These are phyloP conservation scores for Achaetomium macrosporum DNA, from an alignment of 2,329 filamentous ascomycete genomes.

Conservation along the genomic window DNA sequence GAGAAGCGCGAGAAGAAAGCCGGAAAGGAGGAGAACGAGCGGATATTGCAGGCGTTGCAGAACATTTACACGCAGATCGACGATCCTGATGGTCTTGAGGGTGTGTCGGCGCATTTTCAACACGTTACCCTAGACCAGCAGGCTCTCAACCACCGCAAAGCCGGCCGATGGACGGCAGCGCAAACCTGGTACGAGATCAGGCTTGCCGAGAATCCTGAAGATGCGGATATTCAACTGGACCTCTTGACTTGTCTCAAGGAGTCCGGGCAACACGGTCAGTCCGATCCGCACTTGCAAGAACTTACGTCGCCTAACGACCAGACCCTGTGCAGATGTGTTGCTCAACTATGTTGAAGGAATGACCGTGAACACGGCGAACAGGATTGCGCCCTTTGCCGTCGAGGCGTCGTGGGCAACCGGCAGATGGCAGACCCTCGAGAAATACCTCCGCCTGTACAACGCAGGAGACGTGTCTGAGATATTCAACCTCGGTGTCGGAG, in stretches of 20 bases:
- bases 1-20: constrained; percentile 50
- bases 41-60: constrained; percentile 72
- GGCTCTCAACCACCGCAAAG: constrained; percentile 85
- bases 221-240: constrained; percentile 73
- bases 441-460: constrained; percentile 54
- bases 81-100: constrained; percentile 92
- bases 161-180: constrained; percentile 86
- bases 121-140: constrained; percentile 91
- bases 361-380: constrained; percentile 48
- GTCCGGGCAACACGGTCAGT: constrained; percentile 84
- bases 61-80: constrained; percentile 97
- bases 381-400: constrained; percentile 73
- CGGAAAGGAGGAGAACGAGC: constrained; percentile 50
- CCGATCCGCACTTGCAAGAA: neutral
- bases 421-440: constrained; percentile 69
- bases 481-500: constrained; percentile 78
- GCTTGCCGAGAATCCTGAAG: constrained; percentile 69
- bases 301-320: neutral
- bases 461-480: constrained; percentile 50
- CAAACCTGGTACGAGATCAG: constrained; percentile 98
- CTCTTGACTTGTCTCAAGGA: constrained; percentile 85
- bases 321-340: constrained; percentile 58
- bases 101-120: constrained; percentile 81
- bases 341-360: constrained; percentile 83
- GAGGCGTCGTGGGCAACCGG: constrained; percentile 90